Evolutionary conservation across 805 yeast genomes (phyloP).

Genomic region (Wickerhamomyces pijperi): DNA sequence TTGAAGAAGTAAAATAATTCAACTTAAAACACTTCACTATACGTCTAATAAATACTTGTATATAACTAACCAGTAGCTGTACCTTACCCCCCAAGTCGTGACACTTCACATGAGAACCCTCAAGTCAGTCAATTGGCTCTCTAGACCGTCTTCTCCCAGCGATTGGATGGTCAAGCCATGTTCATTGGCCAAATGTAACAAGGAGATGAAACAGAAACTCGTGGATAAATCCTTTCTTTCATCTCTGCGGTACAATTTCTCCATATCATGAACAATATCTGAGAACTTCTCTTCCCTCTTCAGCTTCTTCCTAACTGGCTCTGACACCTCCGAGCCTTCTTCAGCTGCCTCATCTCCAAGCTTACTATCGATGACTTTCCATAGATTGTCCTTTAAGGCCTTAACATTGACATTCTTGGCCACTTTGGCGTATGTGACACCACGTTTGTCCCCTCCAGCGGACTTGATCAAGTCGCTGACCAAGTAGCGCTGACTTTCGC

Average conservation of each 20-base stretch:
- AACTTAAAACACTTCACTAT: no score
- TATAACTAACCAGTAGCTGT: no score
- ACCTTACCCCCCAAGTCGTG: no score
- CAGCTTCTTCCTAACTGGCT: not conserved
- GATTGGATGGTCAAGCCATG: constrained; percentile 46
- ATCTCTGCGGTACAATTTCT: constrained; percentile 40
- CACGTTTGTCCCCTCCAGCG: constrained; percentile 21
- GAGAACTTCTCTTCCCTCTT: constrained; percentile 23
- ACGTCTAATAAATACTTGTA: no score
- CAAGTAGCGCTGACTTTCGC: constrained; percentile 8
- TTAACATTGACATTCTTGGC: constrained; percentile 77
- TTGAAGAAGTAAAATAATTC: no score
- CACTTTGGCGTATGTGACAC: constrained; percentile 51
- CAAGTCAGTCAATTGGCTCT: not conserved
- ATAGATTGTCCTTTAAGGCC: constrained; percentile 60
- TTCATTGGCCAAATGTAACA: constrained; percentile 80
- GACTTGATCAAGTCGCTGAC: constrained; percentile 18
- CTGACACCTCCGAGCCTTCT: not conserved
- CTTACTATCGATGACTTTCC: constrained; percentile 38
- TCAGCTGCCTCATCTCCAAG: not conserved
- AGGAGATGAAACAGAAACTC: constrained; percentile 74
- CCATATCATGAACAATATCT: constrained; percentile 37
- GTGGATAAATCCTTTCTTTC: constrained; percentile 64
- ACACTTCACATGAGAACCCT: not conserved
- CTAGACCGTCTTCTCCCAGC: not conserved